These are phyloP conservation scores for Hemisphaericaspora xylofermentans DNA, from an alignment of 1,139 yeast genomes.

Conservation along the genomic window DNA sequence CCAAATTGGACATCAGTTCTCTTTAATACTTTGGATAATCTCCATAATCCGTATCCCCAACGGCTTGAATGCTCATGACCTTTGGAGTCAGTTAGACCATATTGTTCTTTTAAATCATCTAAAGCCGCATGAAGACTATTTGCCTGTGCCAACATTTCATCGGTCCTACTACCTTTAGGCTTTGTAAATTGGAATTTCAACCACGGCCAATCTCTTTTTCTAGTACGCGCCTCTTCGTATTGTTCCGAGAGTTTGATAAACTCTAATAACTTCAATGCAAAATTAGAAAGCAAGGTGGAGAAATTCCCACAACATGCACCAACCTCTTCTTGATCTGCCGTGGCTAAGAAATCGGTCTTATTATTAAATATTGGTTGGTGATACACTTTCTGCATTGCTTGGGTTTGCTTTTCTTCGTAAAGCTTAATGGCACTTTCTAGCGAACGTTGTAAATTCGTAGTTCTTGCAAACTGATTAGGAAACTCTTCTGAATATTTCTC, in stretches of 20 bases:
- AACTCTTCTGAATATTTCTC: slow-evolving; percentile 29
- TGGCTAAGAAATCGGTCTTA: slow-evolving; percentile 36
- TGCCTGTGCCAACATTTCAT: slow-evolving; percentile 7
- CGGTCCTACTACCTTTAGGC: slow-evolving; percentile 9
- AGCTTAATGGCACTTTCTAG: slow-evolving; percentile 51
- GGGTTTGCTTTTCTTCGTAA: slow-evolving; percentile 56
- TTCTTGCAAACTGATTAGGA: slow-evolving; percentile 33
- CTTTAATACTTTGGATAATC: slow-evolving; percentile 34
- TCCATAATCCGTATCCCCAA: slow-evolving; percentile 29
- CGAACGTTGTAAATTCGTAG: slow-evolving; percentile 48
- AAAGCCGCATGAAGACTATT: slow-evolving; percentile 38
- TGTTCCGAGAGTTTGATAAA: slow-evolving; percentile 49
- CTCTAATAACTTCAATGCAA: slow-evolving; percentile 55
- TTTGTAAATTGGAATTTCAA: slow-evolving; percentile 57
- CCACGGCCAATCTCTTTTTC: slow-evolving; percentile 51
- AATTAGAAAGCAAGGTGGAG: slow-evolving; percentile 61
- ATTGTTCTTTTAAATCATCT: slow-evolving; percentile 33
- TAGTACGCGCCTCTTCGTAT: slow-evolving; percentile 32
- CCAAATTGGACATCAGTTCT: slow-evolving; percentile 78
- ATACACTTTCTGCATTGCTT: slow-evolving; percentile 59
- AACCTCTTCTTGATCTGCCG: slow-evolving; percentile 73
- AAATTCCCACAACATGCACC: slow-evolving; percentile 87
- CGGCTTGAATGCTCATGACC: slow-evolving; percentile 11
- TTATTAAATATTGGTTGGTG: slow-evolving; percentile 53
- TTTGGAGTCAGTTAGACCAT: slow-evolving; percentile 15